Base-by-base conservation (phyloP, 2,329 filamentous ascomycete genomes). In the Fusarium bulbicola region DNA sequence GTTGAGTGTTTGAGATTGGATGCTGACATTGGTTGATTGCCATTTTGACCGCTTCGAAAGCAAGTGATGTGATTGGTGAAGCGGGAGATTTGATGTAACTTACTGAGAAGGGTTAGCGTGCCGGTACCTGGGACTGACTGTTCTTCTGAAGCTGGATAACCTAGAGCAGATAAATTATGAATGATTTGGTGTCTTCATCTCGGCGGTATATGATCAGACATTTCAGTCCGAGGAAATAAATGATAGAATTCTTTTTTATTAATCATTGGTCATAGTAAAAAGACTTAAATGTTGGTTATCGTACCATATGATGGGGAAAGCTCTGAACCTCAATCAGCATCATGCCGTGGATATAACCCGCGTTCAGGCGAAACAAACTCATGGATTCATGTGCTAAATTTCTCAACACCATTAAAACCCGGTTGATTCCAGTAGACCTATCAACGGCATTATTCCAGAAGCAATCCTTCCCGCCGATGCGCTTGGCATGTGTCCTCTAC, bases 321-420 rank as follows among this genome's bases (percentile, higher is more conserved):
- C 32, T 34, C 1, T 34, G 1, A 34, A 15, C 32, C 14, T 34
- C 14, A 5, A 34, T 34, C 0, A 34, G 3, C 2, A 15, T 15
- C 2, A 2, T 34, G 0, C 0, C 1, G 6, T 7, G 13, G 32
- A 34, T 8, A 1, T 15, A 4, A 34, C 32, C 24, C 24, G 24
- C 24, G 24, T 24, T 24, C 5, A 24, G 24, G 24, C 24, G 24
- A 24, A 24, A 24, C 24, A 24, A 5, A 24, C 24, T 24, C 5
- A 24, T 5, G 24, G 1, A 42, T 42, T 42, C 13, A 9, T 0
- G 21, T 6, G 1, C 1, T n/a, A 21, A 42, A 15, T 3, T 5
- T n/a, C 6, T n/a, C 9, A 2, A 1, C 2, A 40, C 4, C 1
- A 2, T 1, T 18, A 3, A 43, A 18, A 15, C 3, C 18, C 13